Base-by-base conservation (phyloP, 345 rosid species). In the Reutealis trisperma region DNA sequence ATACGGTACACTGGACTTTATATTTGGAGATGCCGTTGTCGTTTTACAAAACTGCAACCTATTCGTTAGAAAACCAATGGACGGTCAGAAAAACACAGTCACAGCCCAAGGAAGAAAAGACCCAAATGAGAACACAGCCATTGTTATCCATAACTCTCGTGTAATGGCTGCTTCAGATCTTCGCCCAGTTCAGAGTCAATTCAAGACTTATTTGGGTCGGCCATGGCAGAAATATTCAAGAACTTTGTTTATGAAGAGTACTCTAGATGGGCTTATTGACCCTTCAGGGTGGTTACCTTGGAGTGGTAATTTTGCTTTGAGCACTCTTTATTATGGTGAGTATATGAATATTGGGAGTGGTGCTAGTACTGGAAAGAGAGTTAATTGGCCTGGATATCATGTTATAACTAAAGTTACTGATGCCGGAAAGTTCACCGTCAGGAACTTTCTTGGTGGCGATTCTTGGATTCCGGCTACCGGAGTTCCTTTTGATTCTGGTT, bases 161-260 rank as follows among this genome's bases (percentile, higher is more conserved):
- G 87, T 94, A 12, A 61, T 81, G 8, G 93, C 91, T 0, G 77
- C 90, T 2, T 58, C 93, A 0, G 93, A 86, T 51, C 19, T 86
- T 81, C 73, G 42, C 42, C 58, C 83, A 0, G 85, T 64, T 16
- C 85, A 75, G 70, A 83, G 92, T 1, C 83, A 86, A 10, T 63
- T 77, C 55, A 47, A 85, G 82, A 86, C 77, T 4, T 95, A 87
- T 49, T 71, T 95, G 71, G 99, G 99, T 4, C 63, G 99, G 77
- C 99, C 99, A n/a, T 95, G 99, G 99, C 65, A 84, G 57, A 58
- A 83, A 77, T 91, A 89, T 74, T 93, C 99, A 18, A 89, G 95
- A 78, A 93, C 99, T 0, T 93, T 95, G 68, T 79, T 90, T 72
- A 83, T 91, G 87, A 90, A 81, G 83, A 79, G 88, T 65, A 69